Conservation (phyloP, 306 rosid genomes). For the Pyrus communis region DNA sequence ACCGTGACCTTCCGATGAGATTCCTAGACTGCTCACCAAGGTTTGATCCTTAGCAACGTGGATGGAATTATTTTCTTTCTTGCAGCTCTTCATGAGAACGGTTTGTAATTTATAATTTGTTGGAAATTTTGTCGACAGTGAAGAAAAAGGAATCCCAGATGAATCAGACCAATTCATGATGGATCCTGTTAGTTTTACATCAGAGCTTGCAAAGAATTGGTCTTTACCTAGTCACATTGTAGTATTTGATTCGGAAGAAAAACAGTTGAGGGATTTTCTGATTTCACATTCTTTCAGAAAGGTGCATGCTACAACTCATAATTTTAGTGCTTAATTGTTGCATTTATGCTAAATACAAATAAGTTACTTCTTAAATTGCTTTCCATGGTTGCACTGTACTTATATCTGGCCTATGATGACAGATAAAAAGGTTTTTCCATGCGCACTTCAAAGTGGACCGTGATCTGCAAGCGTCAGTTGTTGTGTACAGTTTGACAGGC, state of each 20-base stretch:
- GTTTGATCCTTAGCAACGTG: conserved; percentile 31
- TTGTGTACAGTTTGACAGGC: conserved; percentile 41
- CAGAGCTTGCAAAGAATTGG: conserved; percentile 52
- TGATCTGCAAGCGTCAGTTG: conserved; percentile 70
- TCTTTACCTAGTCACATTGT: conserved; percentile 76
- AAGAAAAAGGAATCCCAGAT: conserved; percentile 53
- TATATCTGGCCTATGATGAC: conserved; percentile 15
- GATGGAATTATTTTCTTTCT: not conserved
- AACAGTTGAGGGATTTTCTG: conserved; percentile 38
- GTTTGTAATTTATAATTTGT: not conserved
- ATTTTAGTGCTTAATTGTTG: not conserved
- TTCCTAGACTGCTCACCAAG: conserved; percentile 91
- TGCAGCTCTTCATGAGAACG: not conserved
- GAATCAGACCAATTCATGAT: conserved; percentile 78
- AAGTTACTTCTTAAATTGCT: not conserved
- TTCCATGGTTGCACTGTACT: not conserved
- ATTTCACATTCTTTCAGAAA: conserved; percentile 51
- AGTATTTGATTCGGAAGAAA: conserved; percentile 68
- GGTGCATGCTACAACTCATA: conserved; percentile 31
- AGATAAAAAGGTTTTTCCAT: conserved; percentile 70
- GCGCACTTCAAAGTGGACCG: conserved; percentile 96
- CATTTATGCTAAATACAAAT: not conserved
- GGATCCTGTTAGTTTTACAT: conserved; percentile 62
- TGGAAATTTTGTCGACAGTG: conserved; percentile 35
- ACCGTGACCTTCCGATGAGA: conserved; percentile 62